phyloP scores from a whole-genome alignment of 805 yeast species.

The Schwanniomyces pseudopolymorphus region DNA sequence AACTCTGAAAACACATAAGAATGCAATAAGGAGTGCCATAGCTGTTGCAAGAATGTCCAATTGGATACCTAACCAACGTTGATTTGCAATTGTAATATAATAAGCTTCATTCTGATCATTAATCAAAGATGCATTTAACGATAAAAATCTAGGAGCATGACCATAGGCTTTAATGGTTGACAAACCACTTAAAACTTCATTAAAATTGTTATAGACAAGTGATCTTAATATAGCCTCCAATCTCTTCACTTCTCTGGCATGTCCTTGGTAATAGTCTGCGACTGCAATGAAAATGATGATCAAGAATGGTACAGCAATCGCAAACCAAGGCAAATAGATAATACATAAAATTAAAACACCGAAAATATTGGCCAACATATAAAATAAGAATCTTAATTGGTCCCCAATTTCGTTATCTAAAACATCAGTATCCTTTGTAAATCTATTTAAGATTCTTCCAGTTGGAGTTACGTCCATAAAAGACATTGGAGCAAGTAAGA shows the following conservation, averaged over 20 bases:
- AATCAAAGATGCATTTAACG: conserved; percentile 24
- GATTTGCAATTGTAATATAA: conserved; percentile 33
- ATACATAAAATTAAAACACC: conserved; percentile 50
- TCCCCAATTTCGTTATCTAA: conserved; percentile 78
- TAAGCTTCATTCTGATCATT: conserved; percentile 39
- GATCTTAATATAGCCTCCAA: conserved; percentile 42
- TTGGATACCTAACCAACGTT: conserved; percentile 37
- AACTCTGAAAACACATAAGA: conserved; percentile 34
- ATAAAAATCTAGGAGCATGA: conserved; percentile 23
- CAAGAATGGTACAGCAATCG: conserved; percentile 35
- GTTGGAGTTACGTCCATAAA: conserved; percentile 84
- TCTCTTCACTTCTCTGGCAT: conserved; percentile 39
- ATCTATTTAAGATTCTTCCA: conserved; percentile 82
- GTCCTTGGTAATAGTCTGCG: conserved; percentile 36
- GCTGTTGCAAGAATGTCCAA: conserved; percentile 31
- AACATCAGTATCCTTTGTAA: conserved; percentile 84
- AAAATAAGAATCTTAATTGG: conserved; percentile 60
- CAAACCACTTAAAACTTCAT: conserved; percentile 38
- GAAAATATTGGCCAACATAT: conserved; percentile 50
- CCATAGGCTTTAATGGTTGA: conserved; percentile 36
- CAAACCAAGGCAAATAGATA: conserved; percentile 41
- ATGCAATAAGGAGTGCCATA: conserved; percentile 28
- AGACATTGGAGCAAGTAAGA: conserved; percentile 78
- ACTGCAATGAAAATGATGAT: conserved; percentile 23
- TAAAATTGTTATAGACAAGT: conserved; percentile 39